Conservation (phyloP, 371 early-diverging fungal species). For the Mortierella sp. region DNA sequence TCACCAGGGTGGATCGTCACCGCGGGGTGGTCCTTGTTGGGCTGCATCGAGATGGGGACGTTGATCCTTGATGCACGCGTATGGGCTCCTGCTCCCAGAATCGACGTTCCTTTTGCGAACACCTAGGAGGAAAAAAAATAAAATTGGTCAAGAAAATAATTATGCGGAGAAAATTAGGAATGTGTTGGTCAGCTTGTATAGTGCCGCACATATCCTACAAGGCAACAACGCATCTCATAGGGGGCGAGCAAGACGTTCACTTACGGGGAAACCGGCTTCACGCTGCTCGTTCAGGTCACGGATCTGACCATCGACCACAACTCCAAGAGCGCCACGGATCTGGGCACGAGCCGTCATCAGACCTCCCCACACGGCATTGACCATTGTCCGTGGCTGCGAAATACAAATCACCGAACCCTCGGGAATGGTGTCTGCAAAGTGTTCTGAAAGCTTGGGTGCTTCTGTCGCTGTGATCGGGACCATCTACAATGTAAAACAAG, state of each 20-base stretch:
- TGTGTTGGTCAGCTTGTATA: too few relatives aligned
- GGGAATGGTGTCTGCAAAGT: constrained; percentile 70
- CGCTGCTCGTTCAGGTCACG: constrained; percentile 81
- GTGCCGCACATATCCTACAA: too few relatives aligned
- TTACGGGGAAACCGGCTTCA: constrained; percentile 73
- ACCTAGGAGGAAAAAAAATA: constrained; percentile 57
- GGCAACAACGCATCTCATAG: too few relatives aligned
- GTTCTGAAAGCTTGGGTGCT: constrained; percentile 40
- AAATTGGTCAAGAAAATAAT: not conserved
- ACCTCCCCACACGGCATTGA: constrained; percentile 89
- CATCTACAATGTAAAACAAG: constrained; percentile 30
- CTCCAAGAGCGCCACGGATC: constrained; percentile 71
- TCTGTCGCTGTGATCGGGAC: constrained; percentile 35
- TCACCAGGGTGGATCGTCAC: constrained; percentile 76
- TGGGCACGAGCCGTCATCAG: constrained; percentile 84
- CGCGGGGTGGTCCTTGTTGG: constrained; percentile 63
- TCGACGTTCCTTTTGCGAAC: constrained; percentile 74
- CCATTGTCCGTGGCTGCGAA: constrained; percentile 70
- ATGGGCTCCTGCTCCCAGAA: constrained; percentile 77
- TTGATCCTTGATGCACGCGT: constrained; percentile 75
- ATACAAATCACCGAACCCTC: constrained; percentile 76
- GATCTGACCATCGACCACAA: constrained; percentile 82
- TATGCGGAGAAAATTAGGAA: not conserved
- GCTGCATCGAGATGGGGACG: constrained; percentile 69
- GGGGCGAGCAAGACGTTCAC: not conserved